These are phyloP conservation scores for Adansonia digitata DNA, from an alignment of 345 rosid genomes.

Conservation along the genomic window DNA sequence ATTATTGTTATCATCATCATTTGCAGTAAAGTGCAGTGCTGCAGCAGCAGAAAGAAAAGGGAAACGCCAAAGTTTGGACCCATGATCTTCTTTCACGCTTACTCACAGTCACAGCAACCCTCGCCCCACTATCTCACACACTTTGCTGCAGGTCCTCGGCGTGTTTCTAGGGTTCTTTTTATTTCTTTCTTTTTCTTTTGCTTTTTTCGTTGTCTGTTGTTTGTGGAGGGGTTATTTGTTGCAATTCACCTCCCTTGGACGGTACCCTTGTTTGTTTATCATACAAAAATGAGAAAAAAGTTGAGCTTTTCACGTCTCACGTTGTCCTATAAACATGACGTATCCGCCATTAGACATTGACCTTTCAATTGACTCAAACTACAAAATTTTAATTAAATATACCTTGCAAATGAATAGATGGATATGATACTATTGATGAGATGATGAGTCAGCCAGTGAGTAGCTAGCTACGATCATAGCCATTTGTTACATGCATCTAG, in stretches of 20 bases:
- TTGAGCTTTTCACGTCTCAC: not conserved
- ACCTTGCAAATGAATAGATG: too few relatives aligned
- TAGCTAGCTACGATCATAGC: too few relatives aligned
- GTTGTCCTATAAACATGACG: not conserved
- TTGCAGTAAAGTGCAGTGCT: not conserved
- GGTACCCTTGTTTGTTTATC: not conserved
- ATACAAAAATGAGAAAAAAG: not conserved
- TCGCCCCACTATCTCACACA: conserved; percentile 22
- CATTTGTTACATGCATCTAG: too few relatives aligned
- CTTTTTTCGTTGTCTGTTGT: not conserved
- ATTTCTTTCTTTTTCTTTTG: not conserved
- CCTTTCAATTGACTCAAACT: not conserved
- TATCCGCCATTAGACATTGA: not conserved
- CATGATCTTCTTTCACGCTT: not conserved
- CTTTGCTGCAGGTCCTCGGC: conserved; percentile 25
- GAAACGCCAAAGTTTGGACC: not conserved
- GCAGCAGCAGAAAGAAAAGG: not conserved
- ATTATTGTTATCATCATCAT: not conserved
- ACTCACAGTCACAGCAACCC: not conserved
- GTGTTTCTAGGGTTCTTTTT: conserved; percentile 28
- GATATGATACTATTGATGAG: not conserved
- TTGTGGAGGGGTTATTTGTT: not conserved
- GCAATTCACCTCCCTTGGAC: not conserved
- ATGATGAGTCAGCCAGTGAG: too few relatives aligned
- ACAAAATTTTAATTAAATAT: too few relatives aligned